Evolutionary conservation across 73 alveolate species (phyloP).

Genomic region (Halteria grandinella): DNA sequence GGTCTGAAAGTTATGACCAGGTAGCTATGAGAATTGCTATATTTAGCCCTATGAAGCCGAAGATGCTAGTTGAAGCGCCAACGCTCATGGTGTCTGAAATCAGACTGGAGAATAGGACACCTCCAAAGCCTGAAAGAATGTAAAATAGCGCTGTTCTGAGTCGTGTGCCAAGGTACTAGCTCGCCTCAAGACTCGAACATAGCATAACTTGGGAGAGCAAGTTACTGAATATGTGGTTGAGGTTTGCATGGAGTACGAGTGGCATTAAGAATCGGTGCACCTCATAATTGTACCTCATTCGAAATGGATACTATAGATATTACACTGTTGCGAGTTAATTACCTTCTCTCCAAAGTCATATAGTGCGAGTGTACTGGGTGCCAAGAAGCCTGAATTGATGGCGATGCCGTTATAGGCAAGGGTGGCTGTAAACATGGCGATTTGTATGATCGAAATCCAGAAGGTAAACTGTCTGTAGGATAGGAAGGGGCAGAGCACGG

Average conservation of each 20-base stretch:
- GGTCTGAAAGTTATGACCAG: conserved; percentile 9
- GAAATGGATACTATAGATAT: conserved; percentile 23
- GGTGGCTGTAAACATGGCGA: neutral
- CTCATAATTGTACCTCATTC: conserved; percentile 29
- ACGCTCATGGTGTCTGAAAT: conserved; percentile 22
- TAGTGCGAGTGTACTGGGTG: conserved; percentile 23
- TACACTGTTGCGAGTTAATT: neutral
- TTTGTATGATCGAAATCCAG: conserved; percentile 1
- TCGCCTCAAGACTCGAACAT: conserved; percentile 26
- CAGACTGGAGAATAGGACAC: conserved; percentile 33
- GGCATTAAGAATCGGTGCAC: conserved; percentile 36
- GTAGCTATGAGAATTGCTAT: conserved; percentile 3
- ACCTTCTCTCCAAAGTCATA: conserved; percentile 48
- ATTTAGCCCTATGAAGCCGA: conserved; percentile 36
- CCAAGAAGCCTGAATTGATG: conserved; percentile 18
- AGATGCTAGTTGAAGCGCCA: conserved; percentile 48
- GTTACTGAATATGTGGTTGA: conserved; percentile 18
- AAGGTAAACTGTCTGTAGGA: neutral
- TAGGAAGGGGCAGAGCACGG: conserved; percentile 24
- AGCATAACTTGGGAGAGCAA: conserved; percentile 3
- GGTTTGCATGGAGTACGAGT: conserved; percentile 26
- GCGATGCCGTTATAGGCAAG: conserved; percentile 36
- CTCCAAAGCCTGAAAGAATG: conserved; percentile 11
- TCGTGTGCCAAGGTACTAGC: conserved; percentile 11
- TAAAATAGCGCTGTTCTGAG: neutral